Percentiles rank a stretch among this genome's conserved stretches.
phyloP scores from a whole-genome alignment of 768 basidiomycete species.

The Collybiopsis luxurians region DNA sequence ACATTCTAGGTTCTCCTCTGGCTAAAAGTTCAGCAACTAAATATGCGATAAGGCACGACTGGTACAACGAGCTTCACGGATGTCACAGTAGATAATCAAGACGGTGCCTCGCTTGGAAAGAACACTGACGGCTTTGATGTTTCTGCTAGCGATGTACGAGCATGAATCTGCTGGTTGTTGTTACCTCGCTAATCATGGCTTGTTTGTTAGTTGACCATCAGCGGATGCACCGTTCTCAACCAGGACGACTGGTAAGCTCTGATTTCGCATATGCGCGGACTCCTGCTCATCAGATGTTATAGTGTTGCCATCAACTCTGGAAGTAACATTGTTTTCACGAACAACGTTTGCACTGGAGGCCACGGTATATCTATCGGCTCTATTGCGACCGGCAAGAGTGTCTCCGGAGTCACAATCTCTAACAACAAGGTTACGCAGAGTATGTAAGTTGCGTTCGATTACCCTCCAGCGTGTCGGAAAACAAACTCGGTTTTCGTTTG shows the following conservation, averaged over 20 bases:
- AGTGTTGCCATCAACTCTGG: constrained; percentile 32
- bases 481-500: constrained; percentile 4
- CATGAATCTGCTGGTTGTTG: too few relatives aligned
- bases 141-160: constrained; percentile 1
- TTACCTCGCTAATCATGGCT: too few relatives aligned
- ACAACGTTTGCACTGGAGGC: constrained; percentile 40
- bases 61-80: background rate
- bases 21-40: background rate
- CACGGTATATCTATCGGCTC: constrained; percentile 52
- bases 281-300: too few relatives aligned
- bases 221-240: background rate
- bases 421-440: constrained; percentile 26
- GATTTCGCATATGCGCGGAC: too few relatives aligned
- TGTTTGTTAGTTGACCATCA: constrained; percentile 3
- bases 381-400: constrained; percentile 28
- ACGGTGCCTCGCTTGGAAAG: background rate
- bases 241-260: constrained; percentile 39
- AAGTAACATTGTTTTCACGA: constrained; percentile 26
- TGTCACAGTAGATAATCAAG: constrained; percentile 11
- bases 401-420: constrained; percentile 3
- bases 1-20: background rate
- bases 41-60: background rate
- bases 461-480: constrained; percentile 44
- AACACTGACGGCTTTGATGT: constrained; percentile 23
- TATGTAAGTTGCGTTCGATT: constrained; percentile 7